phyloP scores from a whole-genome alignment of 1,284 basidiomycete genomes.

The Malassezia equina region DNA sequence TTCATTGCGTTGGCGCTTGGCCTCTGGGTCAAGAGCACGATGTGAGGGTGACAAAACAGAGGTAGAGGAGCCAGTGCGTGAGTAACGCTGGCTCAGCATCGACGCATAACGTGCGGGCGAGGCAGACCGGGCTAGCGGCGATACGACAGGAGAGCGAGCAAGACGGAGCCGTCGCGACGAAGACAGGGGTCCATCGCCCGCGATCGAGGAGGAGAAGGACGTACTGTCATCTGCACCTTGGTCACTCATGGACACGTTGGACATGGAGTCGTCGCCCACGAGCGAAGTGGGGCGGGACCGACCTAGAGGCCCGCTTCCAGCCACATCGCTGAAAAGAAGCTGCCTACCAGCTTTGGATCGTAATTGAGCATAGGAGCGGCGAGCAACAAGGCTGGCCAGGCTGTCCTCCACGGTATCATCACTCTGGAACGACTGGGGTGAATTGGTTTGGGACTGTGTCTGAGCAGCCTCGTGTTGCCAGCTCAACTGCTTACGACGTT shows the following conservation, averaged over 20 bases:
- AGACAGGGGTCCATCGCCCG: background rate
- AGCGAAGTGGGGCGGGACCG: background rate
- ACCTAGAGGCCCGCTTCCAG: background rate
- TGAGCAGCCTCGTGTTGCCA: constrained; percentile 26
- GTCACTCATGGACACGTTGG: constrained; percentile 9
- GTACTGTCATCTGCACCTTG: constrained; percentile 2
- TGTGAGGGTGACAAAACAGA: constrained; percentile 2
- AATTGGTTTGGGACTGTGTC: background rate
- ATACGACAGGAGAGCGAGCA: constrained; percentile 1
- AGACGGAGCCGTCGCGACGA: constrained; percentile 5
- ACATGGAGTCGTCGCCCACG: constrained; percentile 2
- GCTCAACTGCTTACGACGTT: constrained; percentile 26
- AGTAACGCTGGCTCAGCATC: background rate
- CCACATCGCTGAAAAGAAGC: constrained; percentile 13
- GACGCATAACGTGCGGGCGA: background rate
- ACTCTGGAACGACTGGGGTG: background rate
- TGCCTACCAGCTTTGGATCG: background rate
- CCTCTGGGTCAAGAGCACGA: background rate
- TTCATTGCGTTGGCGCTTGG: constrained; percentile 10
- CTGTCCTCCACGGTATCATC: constrained; percentile 18
- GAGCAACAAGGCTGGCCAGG: constrained; percentile 11
- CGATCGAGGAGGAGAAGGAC: constrained; percentile 11
- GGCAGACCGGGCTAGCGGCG: background rate
- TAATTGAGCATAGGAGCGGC: background rate
- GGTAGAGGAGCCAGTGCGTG: background rate